These are phyloP conservation scores for Amanita pseudoporphyria DNA, from an alignment of 768 basidiomycete species.

Conservation along the genomic window DNA sequence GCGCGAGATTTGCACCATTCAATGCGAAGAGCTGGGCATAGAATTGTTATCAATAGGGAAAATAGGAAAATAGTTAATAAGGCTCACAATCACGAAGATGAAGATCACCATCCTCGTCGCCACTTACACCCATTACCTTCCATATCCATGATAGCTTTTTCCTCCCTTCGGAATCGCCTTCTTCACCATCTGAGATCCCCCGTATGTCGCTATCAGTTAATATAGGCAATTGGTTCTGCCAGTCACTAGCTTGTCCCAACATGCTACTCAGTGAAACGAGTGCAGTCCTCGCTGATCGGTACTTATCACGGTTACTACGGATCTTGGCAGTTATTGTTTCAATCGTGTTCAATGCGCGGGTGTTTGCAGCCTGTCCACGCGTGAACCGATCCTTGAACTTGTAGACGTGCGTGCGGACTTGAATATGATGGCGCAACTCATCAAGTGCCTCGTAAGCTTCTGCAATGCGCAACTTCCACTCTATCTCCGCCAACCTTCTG, in stretches of 20 bases:
- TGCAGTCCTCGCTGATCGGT: not conserved
- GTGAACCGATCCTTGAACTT: not conserved
- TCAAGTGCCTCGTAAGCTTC: not conserved
- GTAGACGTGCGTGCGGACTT: not conserved
- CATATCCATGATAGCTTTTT: conserved; percentile 13
- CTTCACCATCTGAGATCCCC: not conserved
- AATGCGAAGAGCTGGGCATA: conserved; percentile 12
- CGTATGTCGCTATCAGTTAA: conserved; percentile 9
- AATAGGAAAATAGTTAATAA: not conserved
- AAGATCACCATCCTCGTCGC: not conserved
- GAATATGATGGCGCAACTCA: not conserved
- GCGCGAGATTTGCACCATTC: too few relatives aligned
- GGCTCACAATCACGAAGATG: conserved; percentile 10
- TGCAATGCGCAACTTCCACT: not conserved
- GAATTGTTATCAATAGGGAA: not conserved
- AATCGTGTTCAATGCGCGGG: not conserved
- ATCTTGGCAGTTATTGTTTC: not conserved
- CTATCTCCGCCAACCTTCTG: not conserved
- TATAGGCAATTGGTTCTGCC: conserved; percentile 6
- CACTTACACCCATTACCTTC: conserved; percentile 7
- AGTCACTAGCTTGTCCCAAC: not conserved
- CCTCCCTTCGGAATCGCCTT: conserved; percentile 7
- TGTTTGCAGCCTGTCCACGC: not conserved
- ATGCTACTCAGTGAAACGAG: not conserved
- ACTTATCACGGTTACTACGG: not conserved